A percentile compares a stretch with the other conserved stretches of the same genome.
Conservation (phyloP, 345 rosid genomes). For the Odontarrhena argentea region DNA sequence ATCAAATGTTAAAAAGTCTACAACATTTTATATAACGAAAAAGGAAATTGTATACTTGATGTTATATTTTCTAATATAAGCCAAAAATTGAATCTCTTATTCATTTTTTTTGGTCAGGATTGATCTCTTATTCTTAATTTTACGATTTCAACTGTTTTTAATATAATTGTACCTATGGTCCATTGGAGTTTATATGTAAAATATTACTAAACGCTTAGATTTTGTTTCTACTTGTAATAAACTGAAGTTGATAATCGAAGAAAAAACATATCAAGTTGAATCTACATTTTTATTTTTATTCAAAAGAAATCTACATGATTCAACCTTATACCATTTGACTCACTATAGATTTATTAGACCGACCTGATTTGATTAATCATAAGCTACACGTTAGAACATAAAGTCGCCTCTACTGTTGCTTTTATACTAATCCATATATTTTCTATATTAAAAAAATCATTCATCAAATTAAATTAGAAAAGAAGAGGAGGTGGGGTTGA, state of each 20-base stretch:
- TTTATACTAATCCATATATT: slow-evolving; percentile 20
- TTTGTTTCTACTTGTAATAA: slow-evolving; percentile 26
- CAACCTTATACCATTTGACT: slow-evolving; percentile 44
- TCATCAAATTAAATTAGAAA: slow-evolving; percentile 21
- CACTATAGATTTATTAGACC: slow-evolving; percentile 40
- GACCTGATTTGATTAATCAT: slow-evolving; percentile 44
- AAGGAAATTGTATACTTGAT: too few relatives aligned
- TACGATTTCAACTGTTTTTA: too few relatives aligned
- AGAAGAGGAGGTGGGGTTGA: slow-evolving; percentile 40
- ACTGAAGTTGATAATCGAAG: slow-evolving; percentile 16
- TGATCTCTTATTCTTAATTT: too few relatives aligned
- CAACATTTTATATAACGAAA: too few relatives aligned
- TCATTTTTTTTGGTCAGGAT: too few relatives aligned
- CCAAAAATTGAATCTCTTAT: too few relatives aligned
- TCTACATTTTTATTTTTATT: slow-evolving; percentile 9
- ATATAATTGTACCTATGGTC: too few relatives aligned
- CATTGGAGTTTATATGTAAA: too few relatives aligned
- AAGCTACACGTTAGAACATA: slow-evolving; percentile 39
- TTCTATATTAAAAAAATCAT: neutral
- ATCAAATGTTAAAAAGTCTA: too few relatives aligned
- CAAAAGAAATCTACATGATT: slow-evolving; percentile 40
- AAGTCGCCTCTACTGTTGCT: slow-evolving; percentile 44
- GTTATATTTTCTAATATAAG: too few relatives aligned
- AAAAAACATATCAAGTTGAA: slow-evolving; percentile 14
- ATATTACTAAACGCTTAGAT: slow-evolving; percentile 5